These are phyloP conservation scores for Penicillium sp. DNA, from an alignment of 2,329 filamentous ascomycete genomes.

Conservation along the genomic window DNA sequence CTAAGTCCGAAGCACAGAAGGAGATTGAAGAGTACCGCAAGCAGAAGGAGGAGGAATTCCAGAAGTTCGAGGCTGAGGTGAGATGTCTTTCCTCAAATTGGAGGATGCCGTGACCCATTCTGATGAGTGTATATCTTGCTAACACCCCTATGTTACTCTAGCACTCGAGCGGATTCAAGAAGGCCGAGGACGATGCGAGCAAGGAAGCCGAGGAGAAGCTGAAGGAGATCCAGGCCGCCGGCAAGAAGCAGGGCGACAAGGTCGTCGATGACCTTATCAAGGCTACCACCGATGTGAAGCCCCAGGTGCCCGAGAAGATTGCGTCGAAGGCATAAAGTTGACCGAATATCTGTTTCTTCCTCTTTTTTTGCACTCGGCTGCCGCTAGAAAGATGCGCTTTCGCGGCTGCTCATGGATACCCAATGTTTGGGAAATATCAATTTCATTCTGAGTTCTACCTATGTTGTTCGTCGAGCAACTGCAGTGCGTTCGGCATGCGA, in stretches of 20 bases:
- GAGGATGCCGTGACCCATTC: neutral
- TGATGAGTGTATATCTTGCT: neutral
- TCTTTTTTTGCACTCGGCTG: constrained; percentile 16
- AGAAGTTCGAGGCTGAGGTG: constrained; percentile 84
- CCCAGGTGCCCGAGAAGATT: constrained; percentile 58
- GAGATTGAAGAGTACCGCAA: constrained; percentile 92
- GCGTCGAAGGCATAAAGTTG: constrained; percentile 32
- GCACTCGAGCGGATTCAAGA: constrained; percentile 89
- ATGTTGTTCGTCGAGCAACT: neutral
- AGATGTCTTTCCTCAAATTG: constrained; percentile 11
- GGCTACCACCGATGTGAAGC: constrained; percentile 81
- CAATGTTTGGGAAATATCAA: constrained; percentile 22
- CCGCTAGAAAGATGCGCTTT: constrained; percentile 20
- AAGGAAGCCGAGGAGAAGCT: constrained; percentile 79
- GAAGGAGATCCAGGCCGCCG: constrained; percentile 74
- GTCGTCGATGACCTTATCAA: constrained; percentile 80
- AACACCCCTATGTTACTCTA: constrained; percentile 36
- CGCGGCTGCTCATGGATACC: constrained; percentile 27
- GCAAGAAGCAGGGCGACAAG: constrained; percentile 72
- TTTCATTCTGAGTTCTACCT: constrained; percentile 2
- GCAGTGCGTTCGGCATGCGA: neutral
- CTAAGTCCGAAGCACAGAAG: constrained; percentile 92
- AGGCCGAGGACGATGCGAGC: constrained; percentile 73
- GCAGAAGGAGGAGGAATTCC: constrained; percentile 90
- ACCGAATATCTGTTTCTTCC: constrained; percentile 11